Conservation (phyloP, 202 grass and related monocot genomes). For the Alloteropsis angusta region DNA sequence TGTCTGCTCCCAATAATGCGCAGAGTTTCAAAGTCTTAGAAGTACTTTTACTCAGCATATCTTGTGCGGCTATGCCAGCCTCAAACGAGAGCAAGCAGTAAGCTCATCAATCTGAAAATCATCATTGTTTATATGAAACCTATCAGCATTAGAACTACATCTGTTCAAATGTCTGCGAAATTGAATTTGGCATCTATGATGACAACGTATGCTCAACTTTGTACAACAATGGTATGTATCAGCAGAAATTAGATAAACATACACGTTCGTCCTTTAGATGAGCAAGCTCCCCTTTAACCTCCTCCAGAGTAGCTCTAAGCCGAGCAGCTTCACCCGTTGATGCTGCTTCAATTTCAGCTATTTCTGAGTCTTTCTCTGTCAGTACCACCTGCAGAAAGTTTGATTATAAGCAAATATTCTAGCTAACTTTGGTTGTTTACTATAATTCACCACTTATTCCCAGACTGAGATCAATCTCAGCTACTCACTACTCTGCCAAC, state of each 20-base stretch:
- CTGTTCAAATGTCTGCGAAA: not conserved
- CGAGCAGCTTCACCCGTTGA: slow-evolving; percentile 89
- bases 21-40: not conserved
- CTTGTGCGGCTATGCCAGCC: not conserved
- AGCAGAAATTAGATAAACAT: slow-evolving; percentile 24
- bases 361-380: slow-evolving; percentile 83
- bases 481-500: slow-evolving; percentile 3
- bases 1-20: not conserved
- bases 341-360: slow-evolving; percentile 88
- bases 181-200: not conserved
- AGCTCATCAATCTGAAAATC: not conserved
- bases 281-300: slow-evolving; percentile 74
- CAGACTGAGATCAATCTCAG: slow-evolving; percentile 16
- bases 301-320: slow-evolving; percentile 75
- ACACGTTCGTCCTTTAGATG: slow-evolving; percentile 71
- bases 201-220: not conserved
- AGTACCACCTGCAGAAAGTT: slow-evolving; percentile 52
- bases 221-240: not conserved
- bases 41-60: slow-evolving; percentile 8
- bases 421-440: slow-evolving; percentile 1
- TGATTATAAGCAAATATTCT: slow-evolving; percentile 24
- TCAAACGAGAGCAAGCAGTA: not conserved
- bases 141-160: not conserved
- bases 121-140: not conserved
- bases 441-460: not conserved